Evolutionary conservation across 2,329 filamentous ascomycete genomes (phyloP), one percentile per base, ranked within the genome.

Genomic region (Neurospora crassa): DNA sequence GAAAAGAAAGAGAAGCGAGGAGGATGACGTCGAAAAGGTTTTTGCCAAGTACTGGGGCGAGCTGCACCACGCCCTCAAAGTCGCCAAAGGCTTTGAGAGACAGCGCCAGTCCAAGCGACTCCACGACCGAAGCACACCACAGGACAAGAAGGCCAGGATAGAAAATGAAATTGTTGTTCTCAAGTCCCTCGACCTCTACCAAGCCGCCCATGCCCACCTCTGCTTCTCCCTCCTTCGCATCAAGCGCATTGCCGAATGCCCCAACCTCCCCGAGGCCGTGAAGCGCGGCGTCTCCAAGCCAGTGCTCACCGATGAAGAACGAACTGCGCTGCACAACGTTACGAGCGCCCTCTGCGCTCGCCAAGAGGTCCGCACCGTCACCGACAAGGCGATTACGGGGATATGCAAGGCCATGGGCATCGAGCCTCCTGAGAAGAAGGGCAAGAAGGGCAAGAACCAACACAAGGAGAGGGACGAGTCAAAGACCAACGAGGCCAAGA

Each of bases 31-130:
- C 67, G 81, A 84, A 10, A 82, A 84, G 10, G 83, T 84, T 73
- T 81, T 90, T n/a, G 80, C 83, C 10, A 85, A 87, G 75, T 82
- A 85, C 76, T 84, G 86, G 74, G 88, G 88, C 77, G 84, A 89
- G 43, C 83, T 95, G 10, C 85, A 86, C 73, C 86, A 88, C 71
- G 90, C 90, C 0, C 84, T 95, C 72, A 93, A 93, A 80, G 83
- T 85, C 12, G 90, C 90, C 71, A 93, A 92, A 78, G 90, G 90
- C 67, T 91, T 93, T 77, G 92, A 95, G 82, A 86, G 92, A 67
- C 92, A 95, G 81, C 92, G 93, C 74, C 85, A 92, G 72, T 86
- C 90, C 73, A 90, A 88, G 79, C 83, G 85, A 59, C 79, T 87
- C 16, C 84, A 81, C 68, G 86, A 88, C 40, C 81, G 82, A 69